Evolutionary conservation across 1,284 basidiomycete species (phyloP).

Genomic region (Pseudozyma pruni): DNA sequence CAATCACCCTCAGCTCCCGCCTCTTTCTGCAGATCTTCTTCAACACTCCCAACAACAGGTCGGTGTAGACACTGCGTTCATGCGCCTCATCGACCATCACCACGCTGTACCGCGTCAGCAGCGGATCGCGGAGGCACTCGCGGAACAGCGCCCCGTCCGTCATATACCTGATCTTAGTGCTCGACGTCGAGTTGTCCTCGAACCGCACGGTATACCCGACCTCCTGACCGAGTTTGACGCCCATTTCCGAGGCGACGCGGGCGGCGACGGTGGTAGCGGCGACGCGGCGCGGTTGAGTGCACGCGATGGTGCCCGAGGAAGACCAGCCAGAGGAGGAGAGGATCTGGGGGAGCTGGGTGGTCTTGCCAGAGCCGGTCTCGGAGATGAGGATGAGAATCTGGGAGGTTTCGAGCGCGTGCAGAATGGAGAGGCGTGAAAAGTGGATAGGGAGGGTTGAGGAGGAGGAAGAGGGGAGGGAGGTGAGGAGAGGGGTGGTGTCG

Average conservation of each 20-base stretch:
- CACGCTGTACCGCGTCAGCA: slow-evolving; percentile 64
- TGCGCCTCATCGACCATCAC: slow-evolving; percentile 70
- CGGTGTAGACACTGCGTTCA: slow-evolving; percentile 68
- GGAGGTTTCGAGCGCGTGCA: slow-evolving; percentile 85
- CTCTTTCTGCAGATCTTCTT: slow-evolving; percentile 82
- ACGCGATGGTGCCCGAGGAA: slow-evolving; percentile 57
- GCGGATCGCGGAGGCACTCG: slow-evolving; percentile 60
- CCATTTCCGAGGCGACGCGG: slow-evolving; percentile 67
- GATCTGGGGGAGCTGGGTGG: slow-evolving; percentile 84
- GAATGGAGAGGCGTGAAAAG: slow-evolving; percentile 82
- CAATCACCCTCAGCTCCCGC: slow-evolving; percentile 85
- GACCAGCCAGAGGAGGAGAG: slow-evolving; percentile 80
- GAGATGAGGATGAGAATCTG: slow-evolving; percentile 79
- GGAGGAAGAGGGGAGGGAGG: neutral
- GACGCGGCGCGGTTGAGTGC: slow-evolving; percentile 68
- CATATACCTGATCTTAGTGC: slow-evolving; percentile 67
- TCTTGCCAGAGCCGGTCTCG: slow-evolving; percentile 62
- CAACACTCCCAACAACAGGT: slow-evolving; percentile 68
- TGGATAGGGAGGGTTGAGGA: slow-evolving; percentile 77
- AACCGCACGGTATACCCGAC: slow-evolving; percentile 71
- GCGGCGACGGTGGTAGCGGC: slow-evolving; percentile 68
- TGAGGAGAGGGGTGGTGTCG: slow-evolving; percentile 2
- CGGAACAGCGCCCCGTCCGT: slow-evolving; percentile 60
- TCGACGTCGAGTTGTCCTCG: slow-evolving; percentile 65
- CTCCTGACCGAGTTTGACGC: slow-evolving; percentile 79